A percentile compares a stretch with the other conserved stretches of the same genome.
Conservation (phyloP, 176 grass and related monocot species). For the Puya raimondii region DNA sequence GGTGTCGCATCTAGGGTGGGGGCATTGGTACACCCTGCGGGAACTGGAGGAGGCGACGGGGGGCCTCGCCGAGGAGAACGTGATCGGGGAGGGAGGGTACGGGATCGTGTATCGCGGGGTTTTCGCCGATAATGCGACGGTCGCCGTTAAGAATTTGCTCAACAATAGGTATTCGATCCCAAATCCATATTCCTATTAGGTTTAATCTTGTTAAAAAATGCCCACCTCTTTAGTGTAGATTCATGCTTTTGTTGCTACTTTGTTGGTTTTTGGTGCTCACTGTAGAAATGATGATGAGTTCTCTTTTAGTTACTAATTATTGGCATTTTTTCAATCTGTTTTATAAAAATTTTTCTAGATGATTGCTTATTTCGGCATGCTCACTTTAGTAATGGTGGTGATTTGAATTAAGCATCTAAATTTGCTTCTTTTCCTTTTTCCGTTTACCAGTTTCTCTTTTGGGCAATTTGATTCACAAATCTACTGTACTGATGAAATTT, state of each 20-base stretch:
- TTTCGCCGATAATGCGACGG: conserved; percentile 44
- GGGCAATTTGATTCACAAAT: neutral
- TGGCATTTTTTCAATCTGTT: too few relatives aligned
- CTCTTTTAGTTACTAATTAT: too few relatives aligned
- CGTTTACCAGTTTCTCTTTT: neutral
- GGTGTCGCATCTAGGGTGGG: conserved; percentile 64
- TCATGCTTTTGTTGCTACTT: neutral
- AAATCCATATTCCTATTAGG: neutral
- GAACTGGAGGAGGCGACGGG: conserved; percentile 63
- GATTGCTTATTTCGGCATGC: too few relatives aligned
- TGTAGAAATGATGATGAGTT: too few relatives aligned
- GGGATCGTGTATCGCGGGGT: conserved; percentile 79
- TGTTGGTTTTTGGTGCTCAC: neutral
- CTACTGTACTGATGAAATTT: neutral
- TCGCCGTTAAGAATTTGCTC: conserved; percentile 88
- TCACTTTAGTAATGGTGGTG: too few relatives aligned
- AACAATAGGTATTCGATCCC: conserved; percentile 57
- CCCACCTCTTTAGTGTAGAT: neutral
- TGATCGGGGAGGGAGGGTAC: conserved; percentile 78
- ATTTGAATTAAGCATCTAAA: neutral
- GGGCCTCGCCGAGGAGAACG: conserved; percentile 49
- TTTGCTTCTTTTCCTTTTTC: neutral
- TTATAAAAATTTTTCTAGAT: too few relatives aligned
- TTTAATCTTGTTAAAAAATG: neutral
- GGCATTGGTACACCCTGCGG: conserved; percentile 47